Conservation (phyloP, 1,139 yeast genomes). For the Taphrina wiesneri region DNA sequence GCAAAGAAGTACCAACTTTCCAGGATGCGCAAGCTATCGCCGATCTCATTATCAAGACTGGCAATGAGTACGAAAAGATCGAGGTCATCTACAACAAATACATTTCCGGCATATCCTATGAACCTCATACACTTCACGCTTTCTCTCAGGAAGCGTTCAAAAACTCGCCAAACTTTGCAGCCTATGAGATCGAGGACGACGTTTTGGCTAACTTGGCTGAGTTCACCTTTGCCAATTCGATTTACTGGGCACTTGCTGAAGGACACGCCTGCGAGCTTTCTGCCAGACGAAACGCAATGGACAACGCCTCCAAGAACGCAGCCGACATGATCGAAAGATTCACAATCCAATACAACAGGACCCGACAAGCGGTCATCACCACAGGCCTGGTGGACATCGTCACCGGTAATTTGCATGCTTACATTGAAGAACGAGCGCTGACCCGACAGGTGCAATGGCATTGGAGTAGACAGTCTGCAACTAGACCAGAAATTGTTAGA, state of each 20-base stretch:
- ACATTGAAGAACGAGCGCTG: neutral
- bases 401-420: constrained; percentile 73
- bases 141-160: constrained; percentile 73
- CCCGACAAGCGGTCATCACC: constrained; percentile 99
- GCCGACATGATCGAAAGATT: constrained; percentile 96
- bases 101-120: constrained; percentile 83
- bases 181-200: constrained; percentile 80
- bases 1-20: constrained; percentile 95
- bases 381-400: constrained; percentile 99
- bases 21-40: constrained; percentile 84
- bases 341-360: constrained; percentile 97
- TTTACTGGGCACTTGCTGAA: constrained; percentile 91
- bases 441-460: constrained; percentile 6
- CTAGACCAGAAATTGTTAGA: neutral
- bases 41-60: constrained; percentile 71
- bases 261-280: constrained; percentile 98
- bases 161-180: constrained; percentile 81
- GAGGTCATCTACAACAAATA: constrained; percentile 87
- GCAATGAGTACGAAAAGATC: constrained; percentile 64
- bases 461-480: neutral
- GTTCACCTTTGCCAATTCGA: constrained; percentile 85
- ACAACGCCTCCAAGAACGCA: constrained; percentile 98
- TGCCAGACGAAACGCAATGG: constrained; percentile 99
- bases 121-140: constrained; percentile 71
- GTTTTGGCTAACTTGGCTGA: constrained; percentile 60